Evolutionary conservation across 1,139 yeast species (phyloP), one percentile per base, ranked within the genome.

Genomic region (Saccharomyces hybrid): DNA sequence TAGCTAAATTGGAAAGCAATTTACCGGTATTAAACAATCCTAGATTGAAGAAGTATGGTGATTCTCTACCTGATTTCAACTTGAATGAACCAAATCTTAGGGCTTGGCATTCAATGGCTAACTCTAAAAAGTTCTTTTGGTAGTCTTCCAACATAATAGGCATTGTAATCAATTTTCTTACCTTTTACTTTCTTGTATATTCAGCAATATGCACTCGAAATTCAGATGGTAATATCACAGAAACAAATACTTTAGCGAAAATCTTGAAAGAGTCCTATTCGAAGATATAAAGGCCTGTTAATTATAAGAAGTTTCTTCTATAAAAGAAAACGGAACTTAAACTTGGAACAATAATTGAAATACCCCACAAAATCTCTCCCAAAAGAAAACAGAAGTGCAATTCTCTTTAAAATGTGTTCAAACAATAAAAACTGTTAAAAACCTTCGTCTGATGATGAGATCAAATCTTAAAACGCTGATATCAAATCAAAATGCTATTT

Each of bases 21-120:
- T 80, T 80, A 46, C 97, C 97, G 12, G 90, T 83, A 72, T 81
- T 82, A 80, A 91, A 89, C 57, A 85, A 78, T 12, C 99, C 99
- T 74, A 91, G 75, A 76, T 93, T 93, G 82, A 93, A 93, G 70
- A 93, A 93, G 73, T 93, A 93, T 53, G 99, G 99, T n/a, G 98
- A 90, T 59, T 77, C 75, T 66, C 99, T 82, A 29, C 97, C 98
- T 2, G 96, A 86, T 72, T 93, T 93, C 69, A 93, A 78, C 27
- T 96, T 88, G 78, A 88, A 93, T 53, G 80, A 74, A 53, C 98
- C 98, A 68, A 93, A 93, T 67, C 84, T 82, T 64, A 91, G 79
- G 9, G 97, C 96, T 61, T 85, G 76, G 53, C 87, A 81, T 64
- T 85, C 87, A 61, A 90, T 76, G 28, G 98, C 96, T 61, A 83